A percentile compares a stretch with the other conserved stretches of the same genome.
These are phyloP conservation scores for Suillus ampliporus DNA, from an alignment of 768 basidiomycete genomes.

Conservation along the genomic window DNA sequence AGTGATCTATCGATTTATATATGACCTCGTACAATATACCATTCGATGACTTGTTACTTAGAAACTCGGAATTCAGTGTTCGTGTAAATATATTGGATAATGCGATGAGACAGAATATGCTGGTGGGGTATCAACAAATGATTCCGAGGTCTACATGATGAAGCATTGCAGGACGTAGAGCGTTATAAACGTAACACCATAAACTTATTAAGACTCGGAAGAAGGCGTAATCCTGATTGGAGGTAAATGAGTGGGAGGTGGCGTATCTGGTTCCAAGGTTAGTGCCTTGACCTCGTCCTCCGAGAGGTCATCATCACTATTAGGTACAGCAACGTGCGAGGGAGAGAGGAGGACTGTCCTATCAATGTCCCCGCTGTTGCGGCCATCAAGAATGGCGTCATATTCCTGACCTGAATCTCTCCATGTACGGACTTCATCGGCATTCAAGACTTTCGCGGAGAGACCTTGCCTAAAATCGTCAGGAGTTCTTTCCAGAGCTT, in stretches of 20 bases:
- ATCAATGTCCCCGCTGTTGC: slow-evolving; percentile 18
- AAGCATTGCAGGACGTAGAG: slow-evolving; percentile 16
- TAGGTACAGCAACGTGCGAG: slow-evolving; percentile 26
- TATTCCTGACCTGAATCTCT: slow-evolving; percentile 41
- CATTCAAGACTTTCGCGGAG: slow-evolving; percentile 70
- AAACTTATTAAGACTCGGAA: slow-evolving; percentile 1
- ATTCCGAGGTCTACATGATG: slow-evolving; percentile 30
- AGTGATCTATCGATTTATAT: slow-evolving; percentile 34
- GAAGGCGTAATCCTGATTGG: slow-evolving; percentile 53
- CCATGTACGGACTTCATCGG: slow-evolving; percentile 74
- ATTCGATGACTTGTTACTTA: slow-evolving; percentile 8
- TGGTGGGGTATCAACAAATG: slow-evolving; percentile 33
- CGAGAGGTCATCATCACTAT: slow-evolving; percentile 21
- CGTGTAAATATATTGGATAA: slow-evolving; percentile 21
- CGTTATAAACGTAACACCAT: slow-evolving; percentile 14
- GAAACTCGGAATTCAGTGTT: slow-evolving; percentile 5
- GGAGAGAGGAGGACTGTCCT: slow-evolving; percentile 19
- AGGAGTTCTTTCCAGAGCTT: slow-evolving; percentile 63
- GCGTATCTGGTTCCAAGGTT: slow-evolving; percentile 22
- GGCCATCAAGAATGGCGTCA: slow-evolving; percentile 17
- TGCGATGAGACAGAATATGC: slow-evolving; percentile 16
- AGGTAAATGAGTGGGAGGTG: slow-evolving; percentile 32
- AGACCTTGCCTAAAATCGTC: slow-evolving; percentile 57
- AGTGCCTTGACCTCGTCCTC: slow-evolving; percentile 36
- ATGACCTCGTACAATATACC: neutral